A percentile compares a stretch with the other conserved stretches of the same genome.
Evolutionary conservation across 192 early-diverging fungal species (phyloP).

Genomic region (Podila horticola): DNA sequence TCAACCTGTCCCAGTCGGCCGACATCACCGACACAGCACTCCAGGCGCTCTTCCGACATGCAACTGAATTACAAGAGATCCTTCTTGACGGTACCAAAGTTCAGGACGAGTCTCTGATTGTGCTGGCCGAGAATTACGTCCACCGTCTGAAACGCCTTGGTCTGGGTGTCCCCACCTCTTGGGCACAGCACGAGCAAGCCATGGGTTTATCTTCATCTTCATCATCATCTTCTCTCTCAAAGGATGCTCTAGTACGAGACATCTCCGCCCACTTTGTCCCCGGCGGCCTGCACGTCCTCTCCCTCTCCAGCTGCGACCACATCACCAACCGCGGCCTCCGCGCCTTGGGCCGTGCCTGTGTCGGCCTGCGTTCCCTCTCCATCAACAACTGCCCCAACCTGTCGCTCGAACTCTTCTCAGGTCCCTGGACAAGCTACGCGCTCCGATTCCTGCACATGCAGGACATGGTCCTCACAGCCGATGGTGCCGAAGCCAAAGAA

Average conservation of each 20-base stretch:
- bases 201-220: background rate
- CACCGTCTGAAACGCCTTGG: constrained; percentile 17
- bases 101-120: constrained; percentile 10
- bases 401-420: constrained; percentile 15
- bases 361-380: constrained; percentile 7
- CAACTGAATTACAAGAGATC: constrained; percentile 13
- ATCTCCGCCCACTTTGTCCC: background rate
- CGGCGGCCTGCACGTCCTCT: constrained; percentile 5
- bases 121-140: constrained; percentile 11
- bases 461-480: background rate
- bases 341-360: constrained; percentile 27
- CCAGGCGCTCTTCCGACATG: constrained; percentile 6
- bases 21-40: background rate
- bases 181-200: constrained; percentile 7
- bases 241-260: background rate
- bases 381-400: background rate
- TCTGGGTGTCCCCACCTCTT: constrained; percentile 8
- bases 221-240: background rate
- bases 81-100: constrained; percentile 5
- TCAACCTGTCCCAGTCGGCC: constrained; percentile 4
- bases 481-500: background rate
- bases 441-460: constrained; percentile 8
- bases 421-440: constrained; percentile 18
- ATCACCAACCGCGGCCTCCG: constrained; percentile 18
- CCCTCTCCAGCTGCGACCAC: constrained; percentile 3